Base-by-base conservation (phyloP, 2,329 filamentous ascomycete species). In the Fulvia fulva region DNA sequence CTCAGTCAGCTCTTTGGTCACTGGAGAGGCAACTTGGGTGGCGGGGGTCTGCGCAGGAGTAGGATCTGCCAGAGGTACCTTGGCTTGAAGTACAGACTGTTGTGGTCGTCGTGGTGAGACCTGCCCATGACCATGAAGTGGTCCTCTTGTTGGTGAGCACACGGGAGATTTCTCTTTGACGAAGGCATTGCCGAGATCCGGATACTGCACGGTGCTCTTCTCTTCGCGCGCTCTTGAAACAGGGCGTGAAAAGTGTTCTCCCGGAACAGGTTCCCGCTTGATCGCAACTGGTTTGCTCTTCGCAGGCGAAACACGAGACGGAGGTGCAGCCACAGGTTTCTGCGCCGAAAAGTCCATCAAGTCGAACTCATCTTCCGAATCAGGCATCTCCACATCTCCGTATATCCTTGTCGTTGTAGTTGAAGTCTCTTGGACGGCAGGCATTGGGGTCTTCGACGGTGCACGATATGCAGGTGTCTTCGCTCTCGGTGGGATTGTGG, bases 401-500 rank as follows among this genome's bases (percentile, higher is more conserved):
- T 50, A 50, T 2, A 30, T 16, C 14, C 26, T 19, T 11, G 26
- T 4, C 3, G 22, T 14, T 9, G 47, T 1, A 1, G 16, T 57
- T 3, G 53, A 54, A 1, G 47, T 50, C 25, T 50, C 23, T 32
- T 19, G n/a, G 6, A 32, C 47, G n/a, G 23, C 47, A 28, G 8
- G 23, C 11, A 26, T 1, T 6, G 47, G 22, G 3, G 47, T 12
- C 11, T 9, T 21, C 12, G 47, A n/a, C 30, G 7, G n/a, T 19
- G 19, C 19, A 49, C n/a, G 55, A 28, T 34, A 22, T 22, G 34
- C 30, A 16, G 30, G 57, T 61, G 16, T 21, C 19, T 49, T 34
- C 8, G 58, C 21, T 21, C 30, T 43, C 19, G 25, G 32, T n/a
- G 71, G 69, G 25, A 76, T 68, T 0, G 76, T 78, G 2, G 78